Evolutionary conservation across 75 land plant genomes (phyloP), one percentile per base, ranked within the genome.

Genomic region (Cupressus sempervirens): DNA sequence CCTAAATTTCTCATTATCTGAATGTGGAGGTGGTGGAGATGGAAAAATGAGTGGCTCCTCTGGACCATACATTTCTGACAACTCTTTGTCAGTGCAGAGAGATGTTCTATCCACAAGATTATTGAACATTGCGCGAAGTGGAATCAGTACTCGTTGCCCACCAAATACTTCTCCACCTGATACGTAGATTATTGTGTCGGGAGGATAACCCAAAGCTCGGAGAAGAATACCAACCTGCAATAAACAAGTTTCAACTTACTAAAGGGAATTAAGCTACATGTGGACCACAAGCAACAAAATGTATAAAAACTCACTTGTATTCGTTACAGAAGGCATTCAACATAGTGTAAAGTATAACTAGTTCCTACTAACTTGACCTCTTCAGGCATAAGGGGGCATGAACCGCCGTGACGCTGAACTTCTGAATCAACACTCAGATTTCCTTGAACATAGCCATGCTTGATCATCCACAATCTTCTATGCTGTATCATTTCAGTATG

Each of bases 351-450:
- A n/a, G 84, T 48, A 36, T 53, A 83, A 70, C 76, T 83, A 34
- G 34, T 45, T 12, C 38, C 26, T 52, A 29, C n/a, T 68, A 5
- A 65, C 34, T 58, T 72, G 85, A 95, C 97, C 94, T 95, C 97
- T 86, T 91, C 94, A 23, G 97, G 97, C 93, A 92, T 93, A 16
- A 95, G 87, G 13, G 97, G 97, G 81, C 97, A 95, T 16, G 90
- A 91, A 48, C 97, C 97, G 46, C 89, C 93, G 45, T 76, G 90
- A 14, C 94, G 91, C 79, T 84, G 90, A 81, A 90, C 58, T 30
- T 89, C 89, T 18, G 97, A 95, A 81, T 95, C 93, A 7, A 94
- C 90, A 76, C 89, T 88, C 67, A 94, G 93, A 43, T 93, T 86
- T 46, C 89, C 95, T 83, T 88, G 88, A 46, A 91, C 81, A 52